Percentiles rank a stretch among this genome's conserved stretches.
These are phyloP conservation scores for Petunia axillaris DNA, from an alignment of 257 asterid species.

Conservation along the genomic window DNA sequence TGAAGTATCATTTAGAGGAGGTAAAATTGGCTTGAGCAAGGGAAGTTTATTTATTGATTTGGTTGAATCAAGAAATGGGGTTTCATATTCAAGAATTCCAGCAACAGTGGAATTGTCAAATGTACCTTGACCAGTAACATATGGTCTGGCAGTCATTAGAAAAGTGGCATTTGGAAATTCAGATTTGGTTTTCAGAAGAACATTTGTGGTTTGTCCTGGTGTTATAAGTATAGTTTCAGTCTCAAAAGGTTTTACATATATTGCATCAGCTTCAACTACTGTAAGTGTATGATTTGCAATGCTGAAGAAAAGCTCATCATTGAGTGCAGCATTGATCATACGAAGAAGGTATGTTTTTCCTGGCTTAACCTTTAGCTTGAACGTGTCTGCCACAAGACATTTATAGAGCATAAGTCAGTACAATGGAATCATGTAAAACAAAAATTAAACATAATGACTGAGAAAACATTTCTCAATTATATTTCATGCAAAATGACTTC, in stretches of 20 bases:
- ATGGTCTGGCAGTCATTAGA: constrained; percentile 45
- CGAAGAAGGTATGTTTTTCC: constrained; percentile 44
- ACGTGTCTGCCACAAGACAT: constrained; percentile 35
- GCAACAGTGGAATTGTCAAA: constrained; percentile 56
- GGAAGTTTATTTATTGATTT: constrained; percentile 20
- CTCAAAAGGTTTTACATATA: constrained; percentile 49
- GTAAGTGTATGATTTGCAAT: constrained; percentile 53
- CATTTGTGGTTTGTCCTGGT: constrained; percentile 58
- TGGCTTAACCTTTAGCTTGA: constrained; percentile 37
- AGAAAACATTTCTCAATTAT: too few species aligned
- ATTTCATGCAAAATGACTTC: too few species aligned
- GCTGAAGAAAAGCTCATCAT: constrained; percentile 48
- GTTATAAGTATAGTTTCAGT: constrained; percentile 46
- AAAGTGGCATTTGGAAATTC: constrained; percentile 34
- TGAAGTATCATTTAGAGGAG: constrained; percentile 43
- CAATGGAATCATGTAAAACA: background rate
- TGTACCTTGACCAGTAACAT: constrained; percentile 48
- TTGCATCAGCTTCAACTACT: constrained; percentile 53
- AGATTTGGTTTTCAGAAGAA: constrained; percentile 42
- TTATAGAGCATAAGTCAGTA: background rate
- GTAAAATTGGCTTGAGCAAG: constrained; percentile 38
- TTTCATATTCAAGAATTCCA: constrained; percentile 49
- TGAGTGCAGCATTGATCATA: constrained; percentile 51
- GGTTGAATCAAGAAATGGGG: background rate
- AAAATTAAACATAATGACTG: too few species aligned